Conservation (phyloP, 306 rosid genomes). For the Trichosanthes truncata region DNA sequence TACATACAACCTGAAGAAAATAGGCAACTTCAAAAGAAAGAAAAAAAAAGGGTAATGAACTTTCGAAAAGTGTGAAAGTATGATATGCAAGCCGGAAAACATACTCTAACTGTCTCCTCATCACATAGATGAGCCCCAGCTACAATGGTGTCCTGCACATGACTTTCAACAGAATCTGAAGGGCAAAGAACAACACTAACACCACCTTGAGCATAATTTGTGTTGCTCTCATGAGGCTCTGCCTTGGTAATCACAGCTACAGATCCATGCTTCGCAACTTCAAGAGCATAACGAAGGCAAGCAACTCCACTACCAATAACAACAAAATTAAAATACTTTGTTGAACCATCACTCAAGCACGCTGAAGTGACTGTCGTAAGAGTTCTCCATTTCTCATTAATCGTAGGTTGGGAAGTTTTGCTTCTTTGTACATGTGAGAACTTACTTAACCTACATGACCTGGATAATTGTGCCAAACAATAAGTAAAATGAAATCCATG, state of each 20-base stretch:
- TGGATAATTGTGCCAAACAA: conserved; percentile 19
- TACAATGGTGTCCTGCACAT: conserved; percentile 83
- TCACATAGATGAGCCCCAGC: conserved; percentile 95
- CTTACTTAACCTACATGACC: conserved; percentile 52
- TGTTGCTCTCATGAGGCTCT: conserved; percentile 95
- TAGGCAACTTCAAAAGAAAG: not conserved
- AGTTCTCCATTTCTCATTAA: conserved; percentile 26
- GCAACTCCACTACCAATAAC: conserved; percentile 93
- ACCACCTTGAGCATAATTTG: conserved; percentile 99
- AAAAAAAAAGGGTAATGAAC: not conserved
- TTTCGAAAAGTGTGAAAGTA: not conserved
- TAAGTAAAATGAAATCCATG: not conserved
- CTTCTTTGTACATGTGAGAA: conserved; percentile 32
- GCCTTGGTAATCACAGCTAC: conserved; percentile 96
- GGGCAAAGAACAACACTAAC: conserved; percentile 89
- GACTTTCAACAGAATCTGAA: too few species aligned
- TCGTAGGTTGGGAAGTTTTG: conserved; percentile 22
- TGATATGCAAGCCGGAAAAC: conserved; percentile 12
- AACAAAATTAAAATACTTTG: conserved; percentile 65
- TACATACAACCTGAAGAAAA: conserved; percentile 76
- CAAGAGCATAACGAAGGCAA: conserved; percentile 89
- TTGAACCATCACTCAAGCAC: conserved; percentile 40
- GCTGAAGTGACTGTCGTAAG: conserved; percentile 34
- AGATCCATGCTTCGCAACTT: conserved; percentile 79
- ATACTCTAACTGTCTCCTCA: conserved; percentile 84